Evolutionary conservation across 805 yeast species (phyloP).

Genomic region (Priceomyces castillae): DNA sequence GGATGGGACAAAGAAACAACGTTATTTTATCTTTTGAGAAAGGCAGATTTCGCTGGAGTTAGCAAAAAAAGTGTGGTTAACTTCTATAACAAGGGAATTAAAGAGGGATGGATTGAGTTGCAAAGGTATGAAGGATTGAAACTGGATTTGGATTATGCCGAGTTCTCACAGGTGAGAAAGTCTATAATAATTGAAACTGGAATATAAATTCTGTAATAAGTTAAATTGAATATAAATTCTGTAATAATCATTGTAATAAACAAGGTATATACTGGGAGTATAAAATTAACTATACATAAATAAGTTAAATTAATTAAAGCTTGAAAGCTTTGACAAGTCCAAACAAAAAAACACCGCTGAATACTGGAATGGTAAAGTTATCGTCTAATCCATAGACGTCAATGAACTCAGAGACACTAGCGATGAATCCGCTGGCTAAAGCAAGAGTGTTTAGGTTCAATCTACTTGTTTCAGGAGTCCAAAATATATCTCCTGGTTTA

Average conservation of each 20-base stretch:
- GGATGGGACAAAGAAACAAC: slow-evolving; percentile 78
- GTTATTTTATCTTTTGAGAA: slow-evolving; percentile 62
- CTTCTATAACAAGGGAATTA: slow-evolving; percentile 28
- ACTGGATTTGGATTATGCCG: slow-evolving; percentile 21
- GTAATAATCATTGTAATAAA: background rate
- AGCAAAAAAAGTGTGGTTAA: slow-evolving; percentile 14
- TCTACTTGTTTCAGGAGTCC: slow-evolving; percentile 60
- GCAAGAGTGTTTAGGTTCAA: slow-evolving; percentile 55
- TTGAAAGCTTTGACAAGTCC: slow-evolving; percentile 36
- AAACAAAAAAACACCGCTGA: slow-evolving; percentile 67
- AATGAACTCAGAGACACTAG: slow-evolving; percentile 83
- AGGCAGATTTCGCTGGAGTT: slow-evolving; percentile 52
- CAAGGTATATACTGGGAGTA: background rate
- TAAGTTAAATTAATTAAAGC: background rate
- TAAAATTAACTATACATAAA: background rate
- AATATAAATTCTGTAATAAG: background rate
- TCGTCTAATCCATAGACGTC: slow-evolving; percentile 80
- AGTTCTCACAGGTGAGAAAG: slow-evolving; percentile 17
- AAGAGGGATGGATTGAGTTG: slow-evolving; percentile 33
- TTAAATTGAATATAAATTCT: background rate
- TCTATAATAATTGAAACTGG: background rate
- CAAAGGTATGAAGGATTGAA: slow-evolving; percentile 39
- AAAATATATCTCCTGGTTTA: slow-evolving; percentile 55
- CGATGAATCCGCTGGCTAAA: slow-evolving; percentile 70
- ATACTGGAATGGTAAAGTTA: slow-evolving; percentile 89